Percentiles rank a stretch among this genome's conserved stretches.
Conservation (phyloP, 768 basidiomycete genomes). For the Flagelloscypha sp. region DNA sequence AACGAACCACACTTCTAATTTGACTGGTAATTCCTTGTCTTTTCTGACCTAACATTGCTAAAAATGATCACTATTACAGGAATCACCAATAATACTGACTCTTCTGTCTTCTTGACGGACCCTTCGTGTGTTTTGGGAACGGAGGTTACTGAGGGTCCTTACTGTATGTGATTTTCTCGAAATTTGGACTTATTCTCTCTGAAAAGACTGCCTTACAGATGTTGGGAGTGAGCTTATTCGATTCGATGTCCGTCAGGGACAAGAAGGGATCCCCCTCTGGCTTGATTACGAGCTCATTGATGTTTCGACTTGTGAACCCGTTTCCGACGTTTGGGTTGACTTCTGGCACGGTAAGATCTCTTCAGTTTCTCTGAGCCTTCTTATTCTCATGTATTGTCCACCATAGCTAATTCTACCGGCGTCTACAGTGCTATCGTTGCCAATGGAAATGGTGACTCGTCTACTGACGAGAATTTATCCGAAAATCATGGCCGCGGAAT, state of each 20-base stretch:
- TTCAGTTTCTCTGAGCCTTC: too few relatives aligned
- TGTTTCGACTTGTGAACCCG: constrained; percentile 11
- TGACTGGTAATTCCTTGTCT: too few relatives aligned
- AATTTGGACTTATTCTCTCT: neutral
- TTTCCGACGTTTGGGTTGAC: constrained; percentile 10
- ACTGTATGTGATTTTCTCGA: constrained; percentile 5
- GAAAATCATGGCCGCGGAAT: too few relatives aligned
- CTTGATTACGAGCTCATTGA: constrained; percentile 12
- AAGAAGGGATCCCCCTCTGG: constrained; percentile 8
- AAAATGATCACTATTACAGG: too few relatives aligned
- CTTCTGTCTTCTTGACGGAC: constrained; percentile 6
- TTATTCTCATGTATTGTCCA: too few relatives aligned
- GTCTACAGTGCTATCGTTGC: constrained; percentile 13
- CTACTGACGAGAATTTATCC: too few relatives aligned
- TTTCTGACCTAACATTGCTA: too few relatives aligned
- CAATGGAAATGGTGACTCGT: constrained; percentile 9
- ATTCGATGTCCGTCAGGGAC: constrained; percentile 9
- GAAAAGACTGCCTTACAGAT: neutral
- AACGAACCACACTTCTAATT: constrained; percentile 8
- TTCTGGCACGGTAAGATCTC: too few relatives aligned
- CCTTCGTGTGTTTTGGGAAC: constrained; percentile 8
- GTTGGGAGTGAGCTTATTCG: constrained; percentile 11
- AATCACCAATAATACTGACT: constrained; percentile 7
- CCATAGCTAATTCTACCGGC: constrained; percentile 12
- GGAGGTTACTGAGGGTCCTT: constrained; percentile 8